These are phyloP conservation scores for Entomortierella chlamydospora DNA, from an alignment of 192 early-diverging fungal species.

Conservation along the genomic window DNA sequence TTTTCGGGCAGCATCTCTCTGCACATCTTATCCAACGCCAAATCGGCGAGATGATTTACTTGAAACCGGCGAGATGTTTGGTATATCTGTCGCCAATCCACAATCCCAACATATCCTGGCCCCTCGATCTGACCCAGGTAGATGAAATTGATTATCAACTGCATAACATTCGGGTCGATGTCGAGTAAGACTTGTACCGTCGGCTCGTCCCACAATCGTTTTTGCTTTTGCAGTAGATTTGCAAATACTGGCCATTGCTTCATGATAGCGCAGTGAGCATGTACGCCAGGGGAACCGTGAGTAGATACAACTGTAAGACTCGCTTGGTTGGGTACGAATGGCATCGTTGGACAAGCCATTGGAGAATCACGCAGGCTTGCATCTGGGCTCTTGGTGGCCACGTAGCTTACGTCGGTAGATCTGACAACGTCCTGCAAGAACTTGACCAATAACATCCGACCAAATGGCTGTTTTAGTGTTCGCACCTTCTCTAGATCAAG, in stretches of 20 bases:
- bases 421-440: not conserved
- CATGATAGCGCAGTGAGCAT: slow-evolving; percentile 6
- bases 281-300: not conserved
- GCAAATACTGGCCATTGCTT: slow-evolving; percentile 7
- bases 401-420: not conserved
- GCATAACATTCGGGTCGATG: slow-evolving; percentile 5
- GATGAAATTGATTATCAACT: slow-evolving; percentile 19
- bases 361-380: too few species aligned
- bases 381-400: not conserved
- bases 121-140: slow-evolving; percentile 22
- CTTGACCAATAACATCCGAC: not conserved
- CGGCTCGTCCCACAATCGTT: too few species aligned
- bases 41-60: not conserved
- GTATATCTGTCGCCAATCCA: slow-evolving; percentile 12
- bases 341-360: too few species aligned
- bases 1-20: too few species aligned
- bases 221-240: not conserved
- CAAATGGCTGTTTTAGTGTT: slow-evolving; percentile 4
- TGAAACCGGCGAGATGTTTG: slow-evolving; percentile 11
- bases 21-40: not conserved
- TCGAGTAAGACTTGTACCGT: not conserved
- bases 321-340: too few species aligned
- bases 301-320: too few species aligned
- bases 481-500: not conserved
- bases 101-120: slow-evolving; percentile 8